These are phyloP conservation scores for Erysiphe pulchra DNA, from an alignment of 2,329 filamentous ascomycete species.

Conservation along the genomic window DNA sequence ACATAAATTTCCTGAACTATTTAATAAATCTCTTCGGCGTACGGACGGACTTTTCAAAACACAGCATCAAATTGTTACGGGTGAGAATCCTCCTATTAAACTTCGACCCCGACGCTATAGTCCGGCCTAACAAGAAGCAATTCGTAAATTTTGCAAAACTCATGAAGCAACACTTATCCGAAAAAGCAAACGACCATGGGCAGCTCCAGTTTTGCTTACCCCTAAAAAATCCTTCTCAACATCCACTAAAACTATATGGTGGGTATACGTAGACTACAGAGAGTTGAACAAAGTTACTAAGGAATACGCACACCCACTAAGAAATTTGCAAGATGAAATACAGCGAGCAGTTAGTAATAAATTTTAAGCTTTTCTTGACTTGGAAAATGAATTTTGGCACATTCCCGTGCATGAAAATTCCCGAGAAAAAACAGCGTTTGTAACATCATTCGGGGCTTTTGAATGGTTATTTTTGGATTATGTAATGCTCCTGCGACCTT, in stretches of 20 bases:
- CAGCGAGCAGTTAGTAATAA: neutral
- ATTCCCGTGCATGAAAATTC: neutral
- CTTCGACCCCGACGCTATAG: neutral
- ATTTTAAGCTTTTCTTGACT: neutral
- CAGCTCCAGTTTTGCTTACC: neutral
- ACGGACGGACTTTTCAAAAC: no score
- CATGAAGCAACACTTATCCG: neutral
- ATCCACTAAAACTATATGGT: neutral
- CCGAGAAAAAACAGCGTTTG: neutral
- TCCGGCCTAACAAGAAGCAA: neutral
- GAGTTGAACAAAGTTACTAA: neutral
- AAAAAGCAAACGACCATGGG: neutral
- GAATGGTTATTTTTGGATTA: neutral
- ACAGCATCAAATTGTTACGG: no score
- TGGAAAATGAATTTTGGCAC: neutral
- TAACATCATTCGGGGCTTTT: neutral
- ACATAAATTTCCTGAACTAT: no score
- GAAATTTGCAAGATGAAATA: neutral
- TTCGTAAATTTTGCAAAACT: neutral
- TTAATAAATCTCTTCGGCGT: no score
- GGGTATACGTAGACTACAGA: neutral
- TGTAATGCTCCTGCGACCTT: neutral
- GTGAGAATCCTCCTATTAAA: neutral
- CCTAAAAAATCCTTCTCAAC: neutral
- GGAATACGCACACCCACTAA: neutral